phyloP scores from a whole-genome alignment of 768 basidiomycete species.

The Kwoniella botswanensis region DNA sequence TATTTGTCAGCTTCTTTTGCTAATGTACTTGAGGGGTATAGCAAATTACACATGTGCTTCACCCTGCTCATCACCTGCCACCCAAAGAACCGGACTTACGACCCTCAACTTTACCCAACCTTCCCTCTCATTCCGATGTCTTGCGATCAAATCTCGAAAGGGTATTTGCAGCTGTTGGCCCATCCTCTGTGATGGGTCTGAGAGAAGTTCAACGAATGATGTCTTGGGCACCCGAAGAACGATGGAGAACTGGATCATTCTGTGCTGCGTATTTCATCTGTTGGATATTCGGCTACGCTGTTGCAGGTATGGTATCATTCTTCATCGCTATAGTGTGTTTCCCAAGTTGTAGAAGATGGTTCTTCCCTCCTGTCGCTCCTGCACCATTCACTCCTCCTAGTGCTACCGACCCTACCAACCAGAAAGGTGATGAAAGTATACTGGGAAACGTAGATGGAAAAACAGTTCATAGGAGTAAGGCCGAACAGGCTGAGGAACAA shows the following conservation, averaged over 20 bases:
- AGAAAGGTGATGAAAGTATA: conserved; percentile 58
- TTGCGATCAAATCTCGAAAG: conserved; percentile 59
- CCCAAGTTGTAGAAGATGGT: conserved; percentile 52
- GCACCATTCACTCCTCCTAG: conserved; percentile 57
- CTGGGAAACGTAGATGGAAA: conserved; percentile 55
- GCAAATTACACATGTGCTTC: conserved; percentile 60
- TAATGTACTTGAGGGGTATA: conserved; percentile 6
- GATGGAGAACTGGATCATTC: conserved; percentile 52
- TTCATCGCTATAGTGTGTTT: conserved; percentile 55
- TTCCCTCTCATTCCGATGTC: conserved; percentile 59
- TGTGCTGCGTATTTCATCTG: conserved; percentile 57
- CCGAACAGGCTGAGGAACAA: conserved; percentile 60
- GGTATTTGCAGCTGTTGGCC: conserved; percentile 57
- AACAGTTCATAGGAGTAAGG: conserved; percentile 57
- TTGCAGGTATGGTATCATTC: conserved; percentile 54
- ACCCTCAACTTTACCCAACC: conserved; percentile 56
- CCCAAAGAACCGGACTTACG: conserved; percentile 60
- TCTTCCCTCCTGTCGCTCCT: conserved; percentile 59
- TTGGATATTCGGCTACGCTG: conserved; percentile 57
- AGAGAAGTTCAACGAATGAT: conserved; percentile 57
- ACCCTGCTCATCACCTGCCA: conserved; percentile 56
- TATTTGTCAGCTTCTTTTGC: no score
- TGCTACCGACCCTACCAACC: conserved; percentile 59
- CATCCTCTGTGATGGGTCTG: conserved; percentile 51
- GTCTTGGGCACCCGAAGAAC: conserved; percentile 57